Evolutionary conservation across 768 basidiomycete genomes (phyloP).

Genomic region (Chlorophyllum brunneum): DNA sequence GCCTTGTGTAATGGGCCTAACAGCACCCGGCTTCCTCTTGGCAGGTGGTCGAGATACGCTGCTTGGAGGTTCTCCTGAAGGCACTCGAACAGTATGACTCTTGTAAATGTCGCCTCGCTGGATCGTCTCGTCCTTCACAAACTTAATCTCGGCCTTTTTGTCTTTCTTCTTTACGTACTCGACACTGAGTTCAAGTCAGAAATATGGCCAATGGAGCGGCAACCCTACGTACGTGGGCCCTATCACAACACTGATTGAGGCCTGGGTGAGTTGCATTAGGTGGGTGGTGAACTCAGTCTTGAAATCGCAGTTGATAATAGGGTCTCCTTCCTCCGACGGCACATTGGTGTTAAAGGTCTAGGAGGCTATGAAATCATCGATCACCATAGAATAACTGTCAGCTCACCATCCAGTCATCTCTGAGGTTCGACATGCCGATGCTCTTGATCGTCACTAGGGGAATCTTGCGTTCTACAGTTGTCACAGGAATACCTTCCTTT

Average conservation of each 20-base stretch:
- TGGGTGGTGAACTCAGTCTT: conserved; percentile 92
- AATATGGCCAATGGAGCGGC: not conserved
- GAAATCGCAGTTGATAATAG: conserved; percentile 85
- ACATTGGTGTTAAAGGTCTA: conserved; percentile 73
- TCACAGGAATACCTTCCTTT: conserved; percentile 59
- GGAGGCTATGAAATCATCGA: not conserved
- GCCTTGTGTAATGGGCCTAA: conserved; percentile 81
- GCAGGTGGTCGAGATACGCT: conserved; percentile 84
- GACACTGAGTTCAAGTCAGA: conserved; percentile 41
- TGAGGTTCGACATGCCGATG: conserved; percentile 81
- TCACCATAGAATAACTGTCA: not conserved
- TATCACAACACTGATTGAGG: conserved; percentile 67
- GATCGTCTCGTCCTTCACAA: conserved; percentile 85
- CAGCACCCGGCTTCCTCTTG: conserved; percentile 82
- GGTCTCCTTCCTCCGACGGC: conserved; percentile 89
- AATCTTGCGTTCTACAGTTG: conserved; percentile 80
- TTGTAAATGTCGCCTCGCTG: conserved; percentile 83
- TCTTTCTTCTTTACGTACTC: conserved; percentile 97
- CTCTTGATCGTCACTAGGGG: conserved; percentile 83
- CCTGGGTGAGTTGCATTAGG: conserved; percentile 77
- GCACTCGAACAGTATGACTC: conserved; percentile 85
- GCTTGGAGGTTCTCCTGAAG: conserved; percentile 79
- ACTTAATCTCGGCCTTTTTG: conserved; percentile 84
- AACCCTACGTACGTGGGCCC: conserved; percentile 64
- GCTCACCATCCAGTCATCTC: conserved; percentile 93